A percentile compares a stretch with the other conserved stretches of the same genome.
Conservation (phyloP, 192 early-diverging fungal species). For the Coemansia sp. region DNA sequence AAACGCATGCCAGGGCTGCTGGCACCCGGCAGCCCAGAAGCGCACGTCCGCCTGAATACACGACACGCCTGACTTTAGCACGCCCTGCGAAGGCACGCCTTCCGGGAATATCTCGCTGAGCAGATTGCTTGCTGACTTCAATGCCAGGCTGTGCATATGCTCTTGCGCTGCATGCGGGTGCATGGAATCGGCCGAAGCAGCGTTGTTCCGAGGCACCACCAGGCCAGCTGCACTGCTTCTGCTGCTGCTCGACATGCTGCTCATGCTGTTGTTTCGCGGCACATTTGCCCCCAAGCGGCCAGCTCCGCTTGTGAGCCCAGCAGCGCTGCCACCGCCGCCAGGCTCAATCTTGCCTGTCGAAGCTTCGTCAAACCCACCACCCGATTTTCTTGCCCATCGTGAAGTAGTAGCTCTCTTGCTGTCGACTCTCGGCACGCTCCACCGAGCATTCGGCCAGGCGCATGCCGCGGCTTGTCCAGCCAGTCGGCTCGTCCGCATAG, state of each 20-base stretch:
- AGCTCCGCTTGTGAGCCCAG: not conserved
- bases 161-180: not conserved
- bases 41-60: slow-evolving; percentile 21
- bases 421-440: slow-evolving; percentile 36
- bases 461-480: not conserved
- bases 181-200: not conserved
- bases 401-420: slow-evolving; percentile 51
- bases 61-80: slow-evolving; percentile 24
- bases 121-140: slow-evolving; percentile 29
- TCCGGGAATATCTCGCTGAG: slow-evolving; percentile 40
- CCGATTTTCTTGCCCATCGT: slow-evolving; percentile 54
- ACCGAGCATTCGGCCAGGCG: slow-evolving; percentile 45
- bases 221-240: slow-evolving; percentile 4
- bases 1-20: slow-evolving; percentile 42
- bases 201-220: slow-evolving; percentile 7
- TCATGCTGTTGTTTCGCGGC: slow-evolving; percentile 1
- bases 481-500: slow-evolving; percentile 8
- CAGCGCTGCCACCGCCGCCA: slow-evolving; percentile 33
- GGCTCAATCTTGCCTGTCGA: slow-evolving; percentile 17
- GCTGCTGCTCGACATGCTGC: slow-evolving; percentile 11
- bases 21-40: slow-evolving; percentile 17
- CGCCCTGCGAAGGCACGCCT: slow-evolving; percentile 48
- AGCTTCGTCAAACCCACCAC: slow-evolving; percentile 58
- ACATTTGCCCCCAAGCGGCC: not conserved
- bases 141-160: slow-evolving; percentile 9